Base-by-base conservation (phyloP, 352 stramenopile genomes). In the Pelagophyceae sp. region DNA sequence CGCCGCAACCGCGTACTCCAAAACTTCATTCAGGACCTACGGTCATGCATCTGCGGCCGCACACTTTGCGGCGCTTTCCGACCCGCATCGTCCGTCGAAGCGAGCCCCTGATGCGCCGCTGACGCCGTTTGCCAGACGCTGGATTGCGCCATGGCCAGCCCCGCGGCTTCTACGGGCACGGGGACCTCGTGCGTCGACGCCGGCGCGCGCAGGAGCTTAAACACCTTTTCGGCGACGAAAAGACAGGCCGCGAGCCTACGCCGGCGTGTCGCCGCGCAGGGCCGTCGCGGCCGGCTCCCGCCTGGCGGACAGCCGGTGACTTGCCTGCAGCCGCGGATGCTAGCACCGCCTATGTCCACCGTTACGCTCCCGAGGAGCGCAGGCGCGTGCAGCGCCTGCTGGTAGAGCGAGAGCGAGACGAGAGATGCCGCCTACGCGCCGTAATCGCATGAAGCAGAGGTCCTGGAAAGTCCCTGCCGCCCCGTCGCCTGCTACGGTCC, bases 111-210 rank as follows among this genome's bases (percentile, higher is more conserved):
- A n/a, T n/a, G n/a, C n/a, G n/a, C n/a, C n/a, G n/a, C n/a, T n/a
- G n/a, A n/a, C n/a, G n/a, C n/a, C n/a, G n/a, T n/a, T n/a, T n/a
- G n/a, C n/a, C n/a, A n/a, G n/a, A n/a, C n/a, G n/a, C n/a, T n/a
- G n/a, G n/a, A n/a, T n/a, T n/a, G 31, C 31, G 19, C 6, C 6
- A 58, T 31, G 17, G 35, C 35, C 17, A 74, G 15, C 17, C 35
- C 67, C 15, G 67, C 67, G 35, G 67, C 67, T 37, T 74, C 67
- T 33, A 74, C 35, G 17, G 67, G 67, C 35, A 74, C 67, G 38
- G 67, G 67, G 17, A 74, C 67, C 67, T 74, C 67, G 33, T 37
- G 33, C 35, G 2, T 3, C 15, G 15, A 35, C 35, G 27, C 38
- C 15, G 67, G 67, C 38, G 67, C 67, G 35, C 67, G 67, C 0